phyloP scores from a whole-genome alignment of 164 flowering plant species.

The Stephania cephalantha region DNA sequence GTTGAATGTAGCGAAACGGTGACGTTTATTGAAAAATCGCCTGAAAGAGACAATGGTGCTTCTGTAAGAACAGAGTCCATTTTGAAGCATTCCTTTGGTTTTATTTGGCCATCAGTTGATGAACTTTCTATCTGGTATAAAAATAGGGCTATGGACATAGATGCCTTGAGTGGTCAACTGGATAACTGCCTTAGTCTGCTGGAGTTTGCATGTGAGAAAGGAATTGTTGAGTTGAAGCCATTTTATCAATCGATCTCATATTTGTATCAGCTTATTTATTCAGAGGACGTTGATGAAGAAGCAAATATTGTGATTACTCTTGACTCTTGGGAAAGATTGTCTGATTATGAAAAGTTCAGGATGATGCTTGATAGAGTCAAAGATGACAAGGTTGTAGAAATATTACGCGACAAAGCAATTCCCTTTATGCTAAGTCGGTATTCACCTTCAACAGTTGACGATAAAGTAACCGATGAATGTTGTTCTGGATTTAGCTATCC shows the following conservation, averaged over 20 bases:
- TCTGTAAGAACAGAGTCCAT: constrained; percentile 68
- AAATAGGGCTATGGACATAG: constrained; percentile 76
- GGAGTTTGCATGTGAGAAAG: constrained; percentile 71
- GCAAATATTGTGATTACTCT: constrained; percentile 44
- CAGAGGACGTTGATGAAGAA: constrained; percentile 46
- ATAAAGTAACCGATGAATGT: constrained; percentile 10
- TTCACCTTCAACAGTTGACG: constrained; percentile 17
- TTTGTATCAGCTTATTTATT: constrained; percentile 71
- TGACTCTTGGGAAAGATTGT: constrained; percentile 60
- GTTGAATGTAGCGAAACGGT: constrained; percentile 79
- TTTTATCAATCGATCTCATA: constrained; percentile 57
- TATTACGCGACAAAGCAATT: constrained; percentile 50
- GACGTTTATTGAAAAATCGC: constrained; percentile 29
- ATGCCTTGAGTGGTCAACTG: constrained; percentile 73
- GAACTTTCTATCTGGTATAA: constrained; percentile 78
- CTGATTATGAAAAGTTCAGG: constrained; percentile 88
- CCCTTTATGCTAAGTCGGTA: constrained; percentile 63
- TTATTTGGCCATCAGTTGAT: constrained; percentile 65
- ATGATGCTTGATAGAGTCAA: constrained; percentile 68
- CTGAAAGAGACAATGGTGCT: constrained; percentile 24
- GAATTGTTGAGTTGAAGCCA: constrained; percentile 57
- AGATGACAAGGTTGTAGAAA: constrained; percentile 56
- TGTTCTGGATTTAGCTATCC: constrained; percentile 17
- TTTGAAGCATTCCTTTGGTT: constrained; percentile 44
- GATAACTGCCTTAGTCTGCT: constrained; percentile 74